phyloP scores from a whole-genome alignment of 805 yeast species.

The Sugiyamaella boreocaroliniensis region DNA sequence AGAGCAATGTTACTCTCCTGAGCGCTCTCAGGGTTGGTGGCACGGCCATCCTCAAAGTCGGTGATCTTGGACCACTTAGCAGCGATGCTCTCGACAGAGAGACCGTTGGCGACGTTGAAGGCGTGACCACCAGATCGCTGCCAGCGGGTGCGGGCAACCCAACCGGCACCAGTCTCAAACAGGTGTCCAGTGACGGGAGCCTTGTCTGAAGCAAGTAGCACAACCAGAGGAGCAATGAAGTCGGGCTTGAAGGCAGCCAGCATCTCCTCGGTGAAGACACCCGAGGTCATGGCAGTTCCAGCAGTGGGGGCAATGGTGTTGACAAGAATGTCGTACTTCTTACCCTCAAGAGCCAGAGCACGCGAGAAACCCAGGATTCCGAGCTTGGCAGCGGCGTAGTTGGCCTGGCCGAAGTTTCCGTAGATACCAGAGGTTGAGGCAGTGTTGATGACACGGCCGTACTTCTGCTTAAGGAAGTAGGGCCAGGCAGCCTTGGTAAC shows the following conservation, averaged over 20 bases:
- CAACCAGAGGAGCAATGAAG: constrained; percentile 85
- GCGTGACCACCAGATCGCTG: constrained; percentile 85
- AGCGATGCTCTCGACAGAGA: constrained; percentile 62
- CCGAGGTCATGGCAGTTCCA: constrained; percentile 93
- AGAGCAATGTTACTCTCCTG: constrained; percentile 78
- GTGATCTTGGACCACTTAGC: constrained; percentile 60
- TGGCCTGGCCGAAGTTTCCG: constrained; percentile 96
- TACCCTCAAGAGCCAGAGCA: constrained; percentile 88
- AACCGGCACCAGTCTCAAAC: constrained; percentile 93
- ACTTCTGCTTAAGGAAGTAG: constrained; percentile 64
- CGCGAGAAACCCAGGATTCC: constrained; percentile 80
- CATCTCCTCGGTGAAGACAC: constrained; percentile 74
- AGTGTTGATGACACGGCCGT: constrained; percentile 80
- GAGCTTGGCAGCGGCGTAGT: constrained; percentile 89
- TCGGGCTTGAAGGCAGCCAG: constrained; percentile 78
- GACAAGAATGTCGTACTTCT: constrained; percentile 63
- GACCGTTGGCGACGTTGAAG: constrained; percentile 37
- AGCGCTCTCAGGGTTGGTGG: constrained; percentile 53
- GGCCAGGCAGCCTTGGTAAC: constrained; percentile 93
- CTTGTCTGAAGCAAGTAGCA: constrained; percentile 67
- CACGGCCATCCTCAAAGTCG: constrained; percentile 53
- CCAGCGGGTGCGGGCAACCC: constrained; percentile 94
- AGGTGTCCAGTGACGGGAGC: constrained; percentile 71
- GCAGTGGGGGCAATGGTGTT: constrained; percentile 95
- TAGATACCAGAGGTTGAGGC: constrained; percentile 95